A percentile compares a stretch with the other conserved stretches of the same genome.
Conservation (phyloP, 2,329 filamentous ascomycete genomes). For the Pseudogymnoascus destructans region DNA sequence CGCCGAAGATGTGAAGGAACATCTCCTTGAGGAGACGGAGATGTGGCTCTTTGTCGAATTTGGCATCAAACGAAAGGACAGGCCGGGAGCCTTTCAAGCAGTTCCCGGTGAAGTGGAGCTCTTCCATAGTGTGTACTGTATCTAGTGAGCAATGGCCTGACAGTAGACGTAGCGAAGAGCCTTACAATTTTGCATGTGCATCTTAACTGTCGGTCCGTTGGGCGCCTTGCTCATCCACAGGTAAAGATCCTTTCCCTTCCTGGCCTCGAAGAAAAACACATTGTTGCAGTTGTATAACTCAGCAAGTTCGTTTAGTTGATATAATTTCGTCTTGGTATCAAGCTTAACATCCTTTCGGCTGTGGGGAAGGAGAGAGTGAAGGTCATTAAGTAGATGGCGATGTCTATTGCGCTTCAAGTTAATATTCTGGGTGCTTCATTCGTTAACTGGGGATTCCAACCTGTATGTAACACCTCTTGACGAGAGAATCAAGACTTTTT, state of each 20-base stretch:
- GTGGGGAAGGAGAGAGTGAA: conserved; percentile 80
- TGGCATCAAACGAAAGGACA: conserved; percentile 78
- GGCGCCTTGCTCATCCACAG: conserved; percentile 86
- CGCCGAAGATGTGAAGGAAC: conserved; percentile 80
- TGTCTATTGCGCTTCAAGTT: conserved; percentile 43
- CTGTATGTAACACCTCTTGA: conserved; percentile 85
- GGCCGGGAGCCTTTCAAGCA: conserved; percentile 88
- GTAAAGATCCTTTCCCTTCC: conserved; percentile 90
- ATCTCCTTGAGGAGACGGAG: conserved; percentile 79
- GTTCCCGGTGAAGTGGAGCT: conserved; percentile 93
- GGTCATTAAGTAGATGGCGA: conserved; percentile 81
- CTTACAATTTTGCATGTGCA: conserved; percentile 67
- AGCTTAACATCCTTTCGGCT: conserved; percentile 91
- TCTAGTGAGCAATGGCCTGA: conserved; percentile 15
- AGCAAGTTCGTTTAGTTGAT: conserved; percentile 60
- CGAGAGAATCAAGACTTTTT: conserved; percentile 77
- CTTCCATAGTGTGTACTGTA: conserved; percentile 86
- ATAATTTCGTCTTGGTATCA: conserved; percentile 83
- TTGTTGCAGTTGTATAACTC: conserved; percentile 90
- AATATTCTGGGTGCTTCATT: not conserved
- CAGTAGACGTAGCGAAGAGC: not conserved
- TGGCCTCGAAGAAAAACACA: conserved; percentile 85
- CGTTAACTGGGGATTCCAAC: conserved; percentile 32
- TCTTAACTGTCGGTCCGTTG: conserved; percentile 43
- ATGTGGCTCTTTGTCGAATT: conserved; percentile 72